These are phyloP conservation scores for Macrophomina phaseolina DNA, from an alignment of 2,329 filamentous ascomycete genomes.

Conservation along the genomic window DNA sequence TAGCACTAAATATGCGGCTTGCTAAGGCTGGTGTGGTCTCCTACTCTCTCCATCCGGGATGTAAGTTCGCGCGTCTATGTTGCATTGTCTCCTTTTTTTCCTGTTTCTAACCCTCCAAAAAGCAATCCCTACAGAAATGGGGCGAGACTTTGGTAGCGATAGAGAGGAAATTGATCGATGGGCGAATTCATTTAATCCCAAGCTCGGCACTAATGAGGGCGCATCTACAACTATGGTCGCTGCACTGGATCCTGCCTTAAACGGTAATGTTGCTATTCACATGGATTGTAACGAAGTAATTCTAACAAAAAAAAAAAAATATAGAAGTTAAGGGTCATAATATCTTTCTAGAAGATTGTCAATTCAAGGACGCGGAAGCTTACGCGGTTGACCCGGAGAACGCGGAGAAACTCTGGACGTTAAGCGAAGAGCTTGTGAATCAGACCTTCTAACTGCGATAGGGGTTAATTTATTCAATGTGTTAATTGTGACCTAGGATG, in stretches of 20 bases:
- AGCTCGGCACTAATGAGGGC: constrained; percentile 37
- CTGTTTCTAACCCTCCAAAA: background rate
- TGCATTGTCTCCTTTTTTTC: too few species aligned
- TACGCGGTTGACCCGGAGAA: constrained; percentile 34
- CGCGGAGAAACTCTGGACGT: constrained; percentile 39
- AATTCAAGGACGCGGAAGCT: constrained; percentile 31
- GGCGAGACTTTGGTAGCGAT: background rate
- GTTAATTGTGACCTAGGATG: too few species aligned
- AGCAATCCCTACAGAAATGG: background rate
- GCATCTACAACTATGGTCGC: constrained; percentile 40
- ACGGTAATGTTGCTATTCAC: constrained; percentile 14
- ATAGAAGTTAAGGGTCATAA: constrained; percentile 32
- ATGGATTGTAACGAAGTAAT: too few species aligned
- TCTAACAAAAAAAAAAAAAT: too few species aligned
- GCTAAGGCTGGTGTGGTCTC: constrained; percentile 33
- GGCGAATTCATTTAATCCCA: background rate
- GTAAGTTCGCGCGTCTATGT: background rate
- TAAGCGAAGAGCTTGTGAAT: constrained; percentile 41
- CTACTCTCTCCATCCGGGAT: constrained; percentile 40
- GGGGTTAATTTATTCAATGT: too few species aligned
- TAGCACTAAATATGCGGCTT: constrained; percentile 35
- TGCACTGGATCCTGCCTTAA: constrained; percentile 38
- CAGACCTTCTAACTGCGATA: constrained; percentile 30
- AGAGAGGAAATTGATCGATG: background rate
- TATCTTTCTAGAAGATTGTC: constrained; percentile 37